A percentile compares a stretch with the other conserved stretches of the same genome.
These are phyloP conservation scores for Syncephalastrum sp. DNA, from an alignment of 371 early-diverging fungal genomes.

Conservation along the genomic window DNA sequence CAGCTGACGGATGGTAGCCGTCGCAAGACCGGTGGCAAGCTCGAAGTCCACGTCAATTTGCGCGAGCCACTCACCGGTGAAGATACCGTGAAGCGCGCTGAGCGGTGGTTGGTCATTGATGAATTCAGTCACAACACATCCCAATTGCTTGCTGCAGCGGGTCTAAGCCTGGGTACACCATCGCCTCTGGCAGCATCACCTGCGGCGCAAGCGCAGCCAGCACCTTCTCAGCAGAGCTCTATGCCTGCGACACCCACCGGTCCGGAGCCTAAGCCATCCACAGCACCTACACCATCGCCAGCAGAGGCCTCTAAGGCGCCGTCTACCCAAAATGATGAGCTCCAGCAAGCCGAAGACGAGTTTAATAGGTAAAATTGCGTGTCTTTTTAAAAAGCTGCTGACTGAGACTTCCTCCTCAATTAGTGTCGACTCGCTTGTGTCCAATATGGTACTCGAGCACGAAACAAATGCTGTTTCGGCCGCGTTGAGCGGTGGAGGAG, in stretches of 20 bases:
- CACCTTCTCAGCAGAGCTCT: neutral
- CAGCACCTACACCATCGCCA: constrained; percentile 4
- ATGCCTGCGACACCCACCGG: neutral
- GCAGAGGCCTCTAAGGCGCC: constrained; percentile 2
- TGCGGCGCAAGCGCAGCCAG: neutral
- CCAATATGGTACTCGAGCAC: constrained; percentile 77
- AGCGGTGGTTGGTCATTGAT: constrained; percentile 74
- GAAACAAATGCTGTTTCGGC: constrained; percentile 56
- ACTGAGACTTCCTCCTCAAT: neutral
- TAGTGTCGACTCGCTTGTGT: constrained; percentile 72
- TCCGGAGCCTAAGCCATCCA: neutral
- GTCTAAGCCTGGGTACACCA: constrained; percentile 21
- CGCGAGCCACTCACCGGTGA: constrained; percentile 64
- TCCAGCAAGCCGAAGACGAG: constrained; percentile 55
- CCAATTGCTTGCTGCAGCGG: constrained; percentile 23
- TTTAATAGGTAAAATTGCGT: constrained; percentile 33
- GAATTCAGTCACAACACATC: constrained; percentile 39
- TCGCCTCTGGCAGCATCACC: constrained; percentile 2
- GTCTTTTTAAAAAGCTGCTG: neutral
- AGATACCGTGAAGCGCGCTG: constrained; percentile 60
- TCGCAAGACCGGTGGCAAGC: constrained; percentile 66
- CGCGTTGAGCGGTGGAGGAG: constrained; percentile 38
- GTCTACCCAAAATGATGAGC: constrained; percentile 22
- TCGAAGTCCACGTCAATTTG: constrained; percentile 68
- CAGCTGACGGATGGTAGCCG: constrained; percentile 67